phyloP scores from a whole-genome alignment of 2,329 filamentous ascomycete genomes.

The Epichloe sp. region DNA sequence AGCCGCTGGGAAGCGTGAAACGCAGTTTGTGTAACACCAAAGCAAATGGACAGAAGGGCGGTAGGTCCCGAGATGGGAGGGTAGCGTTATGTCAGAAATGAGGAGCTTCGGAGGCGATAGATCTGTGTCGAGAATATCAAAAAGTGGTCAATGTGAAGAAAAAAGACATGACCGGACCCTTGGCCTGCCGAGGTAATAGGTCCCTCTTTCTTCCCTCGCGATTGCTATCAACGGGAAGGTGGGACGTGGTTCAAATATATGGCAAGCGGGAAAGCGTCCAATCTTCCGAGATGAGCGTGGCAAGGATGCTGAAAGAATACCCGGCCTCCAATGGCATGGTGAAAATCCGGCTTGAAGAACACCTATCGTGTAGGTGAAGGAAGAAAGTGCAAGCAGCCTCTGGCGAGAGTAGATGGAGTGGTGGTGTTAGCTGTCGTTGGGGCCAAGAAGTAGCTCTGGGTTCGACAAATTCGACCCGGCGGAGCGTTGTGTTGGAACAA shows the following conservation, averaged over 20 bases:
- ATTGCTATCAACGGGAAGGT: slow-evolving; percentile 3
- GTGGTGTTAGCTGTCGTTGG: not conserved
- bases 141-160: not conserved
- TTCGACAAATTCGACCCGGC: not conserved
- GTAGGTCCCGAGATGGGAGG: not conserved
- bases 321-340: slow-evolving; percentile 5
- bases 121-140: not conserved
- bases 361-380: not conserved
- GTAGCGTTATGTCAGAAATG: slow-evolving; percentile 1
- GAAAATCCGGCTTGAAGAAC: not conserved
- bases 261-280: not conserved
- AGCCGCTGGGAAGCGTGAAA: slow-evolving; percentile 12
- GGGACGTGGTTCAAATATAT: slow-evolving; percentile 1
- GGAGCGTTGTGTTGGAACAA: not conserved
- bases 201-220: slow-evolving; percentile 5
- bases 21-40: slow-evolving; percentile 13
- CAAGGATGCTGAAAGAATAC: not conserved
- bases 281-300: not conserved
- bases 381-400: not conserved
- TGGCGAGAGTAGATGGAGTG: not conserved
- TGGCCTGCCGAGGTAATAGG: slow-evolving; percentile 3
- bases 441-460: not conserved
- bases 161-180: not conserved
- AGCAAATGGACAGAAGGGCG: slow-evolving; percentile 7
- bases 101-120: slow-evolving; percentile 7